A percentile compares a stretch with the other conserved stretches of the same genome.
These are phyloP conservation scores for Aureobasidium sp. DNA, from an alignment of 2,329 filamentous ascomycete genomes.

Conservation along the genomic window DNA sequence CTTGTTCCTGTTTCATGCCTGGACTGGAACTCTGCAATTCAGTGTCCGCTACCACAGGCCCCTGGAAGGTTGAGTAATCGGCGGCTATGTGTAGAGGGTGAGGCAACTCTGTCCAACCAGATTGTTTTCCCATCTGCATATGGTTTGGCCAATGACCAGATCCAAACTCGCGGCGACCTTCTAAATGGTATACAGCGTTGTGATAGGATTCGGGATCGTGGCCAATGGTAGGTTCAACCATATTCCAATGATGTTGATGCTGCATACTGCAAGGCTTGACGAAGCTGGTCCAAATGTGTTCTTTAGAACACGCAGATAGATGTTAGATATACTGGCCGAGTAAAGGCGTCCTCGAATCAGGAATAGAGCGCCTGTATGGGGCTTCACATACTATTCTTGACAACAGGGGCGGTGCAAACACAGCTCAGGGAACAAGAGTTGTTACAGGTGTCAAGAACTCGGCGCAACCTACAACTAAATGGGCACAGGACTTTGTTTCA, in stretches of 20 bases:
- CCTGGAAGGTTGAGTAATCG: not conserved
- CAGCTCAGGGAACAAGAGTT: not conserved
- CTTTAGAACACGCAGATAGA: not conserved
- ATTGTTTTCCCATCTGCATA: not conserved
- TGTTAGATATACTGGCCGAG: not conserved
- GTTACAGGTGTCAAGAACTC: not conserved
- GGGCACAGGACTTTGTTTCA: not conserved
- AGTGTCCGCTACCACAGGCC: not conserved
- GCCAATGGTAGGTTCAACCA: not conserved
- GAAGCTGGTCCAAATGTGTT: not conserved
- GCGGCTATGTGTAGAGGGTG: not conserved
- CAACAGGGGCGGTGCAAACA: not conserved
- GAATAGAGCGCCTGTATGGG: not conserved
- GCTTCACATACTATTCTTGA: conserved; percentile 5
- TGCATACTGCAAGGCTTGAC: not conserved
- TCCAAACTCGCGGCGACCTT: not conserved
- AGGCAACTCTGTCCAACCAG: not conserved
- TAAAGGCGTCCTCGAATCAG: not conserved
- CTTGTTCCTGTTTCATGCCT: not conserved
- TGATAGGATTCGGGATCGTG: not conserved
- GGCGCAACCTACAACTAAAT: conserved; percentile 11
- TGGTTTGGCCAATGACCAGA: not conserved
- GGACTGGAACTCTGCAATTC: not conserved
- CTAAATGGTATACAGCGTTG: not conserved
- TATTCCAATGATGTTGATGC: not conserved